These are phyloP conservation scores for Plasmodium vinckei DNA, from an alignment of 169 alveolate genomes.

Conservation along the genomic window DNA sequence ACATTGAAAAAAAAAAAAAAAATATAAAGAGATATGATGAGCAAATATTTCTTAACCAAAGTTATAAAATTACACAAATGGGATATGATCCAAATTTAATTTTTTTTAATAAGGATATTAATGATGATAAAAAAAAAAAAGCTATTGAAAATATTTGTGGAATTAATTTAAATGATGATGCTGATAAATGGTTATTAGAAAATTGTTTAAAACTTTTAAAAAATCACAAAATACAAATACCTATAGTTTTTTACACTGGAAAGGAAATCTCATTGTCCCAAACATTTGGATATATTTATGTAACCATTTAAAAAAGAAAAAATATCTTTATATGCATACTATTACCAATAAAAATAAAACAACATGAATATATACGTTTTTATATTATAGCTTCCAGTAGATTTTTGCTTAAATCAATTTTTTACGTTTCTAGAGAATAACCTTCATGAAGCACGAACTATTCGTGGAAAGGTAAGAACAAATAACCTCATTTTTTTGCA, in stretches of 20 bases:
- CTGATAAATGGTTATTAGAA: conserved; percentile 75
- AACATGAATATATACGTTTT: conserved; percentile 5
- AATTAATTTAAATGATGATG: conserved; percentile 70
- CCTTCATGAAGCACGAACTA: conserved; percentile 29
- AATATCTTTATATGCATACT: neutral
- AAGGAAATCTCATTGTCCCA: conserved; percentile 36
- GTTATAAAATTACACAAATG: conserved; percentile 65
- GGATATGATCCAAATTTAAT: conserved; percentile 74
- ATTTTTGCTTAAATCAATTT: conserved; percentile 50
- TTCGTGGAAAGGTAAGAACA: conserved; percentile 48
- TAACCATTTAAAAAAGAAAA: conserved; percentile 9
- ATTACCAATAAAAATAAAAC: neutral
- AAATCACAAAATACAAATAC: conserved; percentile 64
- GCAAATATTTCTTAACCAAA: conserved; percentile 4
- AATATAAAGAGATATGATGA: conserved; percentile 9
- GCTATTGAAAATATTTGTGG: conserved; percentile 72
- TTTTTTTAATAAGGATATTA: conserved; percentile 64
- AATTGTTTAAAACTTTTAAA: conserved; percentile 68
- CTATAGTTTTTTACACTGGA: conserved; percentile 35
- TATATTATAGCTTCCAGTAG: conserved; percentile 38
- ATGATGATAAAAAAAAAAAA: conserved; percentile 39
- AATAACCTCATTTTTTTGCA: too few species aligned
- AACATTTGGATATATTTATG: conserved; percentile 72
- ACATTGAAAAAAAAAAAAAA: conserved; percentile 10
- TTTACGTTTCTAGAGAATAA: conserved; percentile 57